Conservation (phyloP, 371 early-diverging fungal species). For the Zychaea mexicana region DNA sequence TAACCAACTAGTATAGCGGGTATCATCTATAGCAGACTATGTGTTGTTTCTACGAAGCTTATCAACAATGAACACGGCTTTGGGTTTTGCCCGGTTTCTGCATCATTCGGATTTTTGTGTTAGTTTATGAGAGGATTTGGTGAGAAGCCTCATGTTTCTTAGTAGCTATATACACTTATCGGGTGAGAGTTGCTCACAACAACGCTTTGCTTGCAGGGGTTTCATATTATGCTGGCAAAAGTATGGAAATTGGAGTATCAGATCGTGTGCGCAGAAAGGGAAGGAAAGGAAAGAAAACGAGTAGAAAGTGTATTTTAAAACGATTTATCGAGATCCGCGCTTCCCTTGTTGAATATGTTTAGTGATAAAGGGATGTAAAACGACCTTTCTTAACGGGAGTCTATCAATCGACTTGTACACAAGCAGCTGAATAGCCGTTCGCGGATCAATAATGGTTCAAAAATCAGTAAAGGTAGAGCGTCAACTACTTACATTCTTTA, state of each 20-base stretch:
- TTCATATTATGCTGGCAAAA: too few species aligned
- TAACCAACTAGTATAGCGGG: neutral
- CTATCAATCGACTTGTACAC: constrained; percentile 5
- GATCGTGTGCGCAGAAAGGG: too few species aligned
- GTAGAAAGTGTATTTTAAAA: neutral
- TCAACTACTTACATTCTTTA: constrained; percentile 59
- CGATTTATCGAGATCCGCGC: neutral
- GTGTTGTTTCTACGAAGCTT: neutral
- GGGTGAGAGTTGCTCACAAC: too few species aligned
- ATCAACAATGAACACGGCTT: neutral
- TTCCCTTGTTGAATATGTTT: neutral
- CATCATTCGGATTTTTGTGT: neutral
- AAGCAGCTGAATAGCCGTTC: neutral
- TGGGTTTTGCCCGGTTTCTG: constrained; percentile 3
- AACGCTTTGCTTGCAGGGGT: too few species aligned
- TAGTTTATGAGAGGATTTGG: neutral
- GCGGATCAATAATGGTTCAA: too few species aligned
- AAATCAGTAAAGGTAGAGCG: neutral
- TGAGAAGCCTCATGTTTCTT: too few species aligned
- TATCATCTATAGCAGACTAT: neutral
- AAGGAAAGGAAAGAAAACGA: neutral
- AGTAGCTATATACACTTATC: too few species aligned
- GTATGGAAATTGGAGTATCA: too few species aligned
- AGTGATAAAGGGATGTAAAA: constrained; percentile 6
- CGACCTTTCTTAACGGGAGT: neutral